Evolutionary conservation across 495 filamentous ascomycete species (phyloP).

Genomic region (Aspergillus heteromorphus): DNA sequence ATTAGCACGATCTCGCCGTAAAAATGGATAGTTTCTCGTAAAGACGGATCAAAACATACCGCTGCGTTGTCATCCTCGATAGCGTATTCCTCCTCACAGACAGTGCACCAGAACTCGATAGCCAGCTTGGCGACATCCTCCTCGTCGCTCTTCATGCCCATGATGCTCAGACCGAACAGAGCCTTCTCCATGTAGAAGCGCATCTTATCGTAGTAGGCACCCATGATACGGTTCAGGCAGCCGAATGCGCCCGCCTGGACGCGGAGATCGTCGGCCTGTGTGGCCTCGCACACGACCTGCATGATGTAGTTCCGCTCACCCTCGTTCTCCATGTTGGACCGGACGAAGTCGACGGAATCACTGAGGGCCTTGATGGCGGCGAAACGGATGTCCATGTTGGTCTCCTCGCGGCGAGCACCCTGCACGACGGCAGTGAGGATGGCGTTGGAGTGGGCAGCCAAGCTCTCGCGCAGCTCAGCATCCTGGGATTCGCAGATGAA

Average conservation of each 20-base stretch:
- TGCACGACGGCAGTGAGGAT: slow-evolving; percentile 97
- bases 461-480: slow-evolving; percentile 70
- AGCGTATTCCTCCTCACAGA: slow-evolving; percentile 94
- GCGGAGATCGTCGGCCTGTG: slow-evolving; percentile 79
- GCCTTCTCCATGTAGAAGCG: slow-evolving; percentile 99
- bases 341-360: slow-evolving; percentile 96
- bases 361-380: slow-evolving; percentile 90
- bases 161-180: slow-evolving; percentile 93
- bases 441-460: slow-evolving; percentile 86
- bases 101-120: slow-evolving; percentile 99
- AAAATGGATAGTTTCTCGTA: too few species aligned
- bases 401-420: slow-evolving; percentile 92
- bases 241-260: slow-evolving; percentile 95
- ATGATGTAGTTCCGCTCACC: slow-evolving; percentile 99
- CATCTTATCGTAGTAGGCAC: slow-evolving; percentile 98
- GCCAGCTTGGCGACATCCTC: slow-evolving; percentile 97
- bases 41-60: too few species aligned
- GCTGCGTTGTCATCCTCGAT: slow-evolving; percentile 95
- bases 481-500: slow-evolving; percentile 98
- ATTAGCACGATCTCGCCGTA: too few species aligned
- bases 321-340: slow-evolving; percentile 97
- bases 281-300: slow-evolving; percentile 99
- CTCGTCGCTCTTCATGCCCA: slow-evolving; percentile 96
- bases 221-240: slow-evolving; percentile 97
- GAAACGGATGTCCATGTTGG: slow-evolving; percentile 79